Base-by-base conservation (phyloP, 1,139 yeast genomes). In the Candida sp. region DNA sequence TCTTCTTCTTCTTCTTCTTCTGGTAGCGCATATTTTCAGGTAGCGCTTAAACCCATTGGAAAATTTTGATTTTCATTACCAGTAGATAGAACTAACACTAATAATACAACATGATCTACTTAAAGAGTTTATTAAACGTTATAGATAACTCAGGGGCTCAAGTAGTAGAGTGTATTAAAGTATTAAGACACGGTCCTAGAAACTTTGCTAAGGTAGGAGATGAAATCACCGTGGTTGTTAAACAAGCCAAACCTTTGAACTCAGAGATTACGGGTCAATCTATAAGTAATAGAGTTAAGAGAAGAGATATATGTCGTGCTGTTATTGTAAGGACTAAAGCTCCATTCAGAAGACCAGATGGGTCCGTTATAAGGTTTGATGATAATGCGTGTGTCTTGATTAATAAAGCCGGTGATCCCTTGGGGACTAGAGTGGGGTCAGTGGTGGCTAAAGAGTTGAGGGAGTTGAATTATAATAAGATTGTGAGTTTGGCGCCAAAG, bases 321-420 rank as follows among this genome's bases (percentile, higher is more conserved):
- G 91, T 93, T 22, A 87, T 93, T 38, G 98, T 90, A 21, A 84
- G 99, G 63, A 89, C 97, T 2, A 89, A 84, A 67, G 91, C 93
- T 52, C 91, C 90, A 30, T 81, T 84, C 48, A 79, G 79, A 61
- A 81, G 99, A 61, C 77, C 84, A 2, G 98, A 95, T 60, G 99
- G 99, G 2, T 78, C 96, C 5, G 82, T 82, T 22, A 77, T 93
- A 35, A 75, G 89, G 54, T 93, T 93, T 61, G 97, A 93, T 61
- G 99, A 93, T 66, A 93, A 93, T 64, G 99, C 99, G 1, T 91
- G 98, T 70, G 98, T 95, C 33, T 77, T 93, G 60, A 81, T 93
- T 49, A 91, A 93, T 69, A 90, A 90, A 67, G 84, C 84, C 52
- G 89, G 90, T 23, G 99, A 95, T 60, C 97, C 98, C 5, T 76